These are phyloP conservation scores for Phytophthora cajani DNA, from an alignment of 352 stramenopile species.

Conservation along the genomic window DNA sequence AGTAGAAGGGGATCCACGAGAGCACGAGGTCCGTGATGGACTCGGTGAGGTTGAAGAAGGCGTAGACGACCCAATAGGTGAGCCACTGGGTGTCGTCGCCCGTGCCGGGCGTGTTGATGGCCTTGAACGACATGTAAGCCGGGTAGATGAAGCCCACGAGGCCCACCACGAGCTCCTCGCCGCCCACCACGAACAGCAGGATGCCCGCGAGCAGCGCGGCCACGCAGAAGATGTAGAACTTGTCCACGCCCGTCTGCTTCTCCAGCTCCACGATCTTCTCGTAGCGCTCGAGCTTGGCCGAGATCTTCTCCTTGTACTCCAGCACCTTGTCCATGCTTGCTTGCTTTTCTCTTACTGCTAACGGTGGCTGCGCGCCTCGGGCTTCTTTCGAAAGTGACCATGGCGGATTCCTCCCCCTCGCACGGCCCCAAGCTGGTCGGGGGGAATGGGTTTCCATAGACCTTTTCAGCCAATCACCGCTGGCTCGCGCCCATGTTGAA, in stretches of 20 bases:
- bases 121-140: slow-evolving; percentile 91
- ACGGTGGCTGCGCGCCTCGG: slow-evolving; percentile 6
- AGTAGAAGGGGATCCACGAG: slow-evolving; percentile 89
- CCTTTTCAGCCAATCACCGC: slow-evolving; percentile 35
- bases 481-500: slow-evolving; percentile 14
- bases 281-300: slow-evolving; percentile 79
- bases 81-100: slow-evolving; percentile 90
- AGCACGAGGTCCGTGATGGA: slow-evolving; percentile 82
- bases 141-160: slow-evolving; percentile 90
- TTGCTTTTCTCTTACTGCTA: slow-evolving; percentile 5
- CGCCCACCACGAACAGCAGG: slow-evolving; percentile 82
- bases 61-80: slow-evolving; percentile 95
- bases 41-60: slow-evolving; percentile 97
- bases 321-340: slow-evolving; percentile 78
- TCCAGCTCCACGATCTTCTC: slow-evolving; percentile 86
- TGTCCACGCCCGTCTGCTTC: slow-evolving; percentile 87
- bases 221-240: slow-evolving; percentile 87
- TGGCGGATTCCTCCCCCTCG: slow-evolving; percentile 27
- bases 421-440: not conserved
- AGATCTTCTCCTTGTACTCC: slow-evolving; percentile 89
- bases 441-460: slow-evolving; percentile 6
- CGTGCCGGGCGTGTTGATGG: slow-evolving; percentile 74
- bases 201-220: slow-evolving; percentile 55
- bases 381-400: slow-evolving; percentile 62
- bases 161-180: slow-evolving; percentile 78